Percentiles rank a stretch among this genome's conserved stretches.
Conservation (phyloP, 768 basidiomycete species). For the Mycena pura region DNA sequence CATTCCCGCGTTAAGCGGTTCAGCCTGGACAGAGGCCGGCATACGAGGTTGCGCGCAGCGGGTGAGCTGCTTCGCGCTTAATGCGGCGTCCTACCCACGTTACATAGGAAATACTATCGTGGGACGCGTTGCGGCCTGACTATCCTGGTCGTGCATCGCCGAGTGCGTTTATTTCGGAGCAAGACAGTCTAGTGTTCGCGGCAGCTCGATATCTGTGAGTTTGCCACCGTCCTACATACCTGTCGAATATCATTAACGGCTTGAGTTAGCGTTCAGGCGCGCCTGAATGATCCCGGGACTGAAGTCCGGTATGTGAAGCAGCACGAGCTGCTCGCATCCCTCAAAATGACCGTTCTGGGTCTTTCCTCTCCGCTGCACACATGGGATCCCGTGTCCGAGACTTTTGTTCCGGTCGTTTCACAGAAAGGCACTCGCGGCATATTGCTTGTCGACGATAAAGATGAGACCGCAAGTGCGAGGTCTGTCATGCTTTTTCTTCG, state of each 20-base stretch:
- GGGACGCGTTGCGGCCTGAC: slow-evolving; percentile 61
- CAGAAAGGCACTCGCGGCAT: slow-evolving; percentile 40
- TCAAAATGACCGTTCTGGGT: slow-evolving; percentile 67
- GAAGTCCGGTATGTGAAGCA: slow-evolving; percentile 53
- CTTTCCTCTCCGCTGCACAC: slow-evolving; percentile 68
- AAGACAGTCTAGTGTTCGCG: slow-evolving; percentile 56
- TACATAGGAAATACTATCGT: slow-evolving; percentile 62
- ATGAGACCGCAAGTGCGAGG: slow-evolving; percentile 65
- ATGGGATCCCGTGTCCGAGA: slow-evolving; percentile 65
- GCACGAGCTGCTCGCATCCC: slow-evolving; percentile 55
- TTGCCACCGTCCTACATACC: no score
- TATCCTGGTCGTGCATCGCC: slow-evolving; percentile 38
- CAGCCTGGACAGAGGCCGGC: slow-evolving; percentile 22
- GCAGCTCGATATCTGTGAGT: slow-evolving; percentile 70
- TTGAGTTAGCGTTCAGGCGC: slow-evolving; percentile 54
- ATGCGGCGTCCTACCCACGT: background rate
- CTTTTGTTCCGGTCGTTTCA: slow-evolving; percentile 57
- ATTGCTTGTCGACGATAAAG: slow-evolving; percentile 62
- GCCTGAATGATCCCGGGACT: slow-evolving; percentile 43
- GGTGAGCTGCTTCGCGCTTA: background rate
- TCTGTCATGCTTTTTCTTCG: slow-evolving; percentile 29
- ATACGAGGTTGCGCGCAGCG: slow-evolving; percentile 6
- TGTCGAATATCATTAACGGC: slow-evolving; percentile 2
- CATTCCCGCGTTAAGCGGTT: slow-evolving; percentile 10
- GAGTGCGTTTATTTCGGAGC: slow-evolving; percentile 75